A percentile compares a stretch with the other conserved stretches of the same genome.
These are phyloP conservation scores for Trichoderma sp. DNA, from an alignment of 2,329 filamentous ascomycete species.

Conservation along the genomic window DNA sequence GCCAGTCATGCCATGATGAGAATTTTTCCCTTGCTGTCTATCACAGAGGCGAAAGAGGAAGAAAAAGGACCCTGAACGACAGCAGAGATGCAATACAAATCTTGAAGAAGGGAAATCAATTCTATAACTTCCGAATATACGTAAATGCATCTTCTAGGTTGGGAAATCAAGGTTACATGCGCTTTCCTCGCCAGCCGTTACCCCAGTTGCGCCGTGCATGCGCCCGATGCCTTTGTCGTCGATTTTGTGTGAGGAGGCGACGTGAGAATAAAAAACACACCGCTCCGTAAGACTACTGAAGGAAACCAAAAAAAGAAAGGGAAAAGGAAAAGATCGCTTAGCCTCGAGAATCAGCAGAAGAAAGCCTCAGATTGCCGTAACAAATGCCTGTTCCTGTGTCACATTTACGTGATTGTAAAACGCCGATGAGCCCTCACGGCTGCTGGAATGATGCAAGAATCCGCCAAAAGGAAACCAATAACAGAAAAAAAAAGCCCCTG, in stretches of 20 bases:
- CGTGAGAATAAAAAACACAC: background rate
- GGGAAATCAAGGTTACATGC: background rate
- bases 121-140: background rate
- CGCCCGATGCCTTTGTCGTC: background rate
- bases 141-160: background rate
- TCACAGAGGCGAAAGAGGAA: background rate
- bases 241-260: background rate
- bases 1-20: conserved; percentile 1
- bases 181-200: background rate
- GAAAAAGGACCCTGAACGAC: background rate
- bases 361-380: background rate
- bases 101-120: background rate
- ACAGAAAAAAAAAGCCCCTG: background rate
- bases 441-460: conserved; percentile 14
- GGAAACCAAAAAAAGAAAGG: background rate
- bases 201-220: conserved; percentile 3
- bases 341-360: background rate
- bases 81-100: background rate
- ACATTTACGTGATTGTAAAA: conserved; percentile 4
- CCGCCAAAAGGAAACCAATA: background rate
- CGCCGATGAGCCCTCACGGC: conserved; percentile 15
- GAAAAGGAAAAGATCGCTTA: background rate
- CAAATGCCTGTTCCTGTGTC: background rate
- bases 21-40: background rate
- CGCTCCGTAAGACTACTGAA: background rate